Base-by-base conservation (phyloP, 1,284 basidiomycete genomes). In the Fomitopsis schrenkii region DNA sequence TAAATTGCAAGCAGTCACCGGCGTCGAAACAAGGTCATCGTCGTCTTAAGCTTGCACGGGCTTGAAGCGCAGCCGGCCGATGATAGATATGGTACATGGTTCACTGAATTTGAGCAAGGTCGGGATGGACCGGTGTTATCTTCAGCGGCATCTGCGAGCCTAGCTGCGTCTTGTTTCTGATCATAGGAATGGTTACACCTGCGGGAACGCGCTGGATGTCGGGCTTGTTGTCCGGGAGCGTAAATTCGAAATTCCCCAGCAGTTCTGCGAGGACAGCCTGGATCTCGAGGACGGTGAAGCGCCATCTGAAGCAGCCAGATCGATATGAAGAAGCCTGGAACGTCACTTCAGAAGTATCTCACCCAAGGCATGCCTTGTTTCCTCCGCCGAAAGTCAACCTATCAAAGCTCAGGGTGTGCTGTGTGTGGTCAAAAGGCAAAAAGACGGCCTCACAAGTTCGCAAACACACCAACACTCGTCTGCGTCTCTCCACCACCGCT, bases 231-330 rank as follows among this genome's bases (percentile, higher is more conserved):
- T 52, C 74, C 1, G 78, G 79, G 5, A 74, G 69, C 12, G 73
- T 70, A 42, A 85, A 76, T 62, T 81, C 78, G 62, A 84, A 83
- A 68, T 81, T 79, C 60, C 79, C 80, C 64, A 84, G 72, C 46
- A 83, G 77, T 66, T 81, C 82, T 15, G 80, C 76, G 6, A 82
- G 74, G 57, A 83, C 74, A 6, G 78, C 70, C 62, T 82, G 78
- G 17, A 83, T 69, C 67, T 84, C 82, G 60, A 69, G 64, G 5
- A 74, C 56, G 46, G 80, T 79, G 65, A 85, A 83, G 62, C 81
- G 77, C 82, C 83, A 84, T 50, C 53, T 55, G 15, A 1, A 33
- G 5, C 15, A 9, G 15, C 4, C 26, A 30, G 48, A 15, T 15
- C 12, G 2, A 50, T 7, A 6, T 1, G 1, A 9, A 15, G 14